Conservation (phyloP, 2,329 filamentous ascomycete species). For the Dactylellina sp. region DNA sequence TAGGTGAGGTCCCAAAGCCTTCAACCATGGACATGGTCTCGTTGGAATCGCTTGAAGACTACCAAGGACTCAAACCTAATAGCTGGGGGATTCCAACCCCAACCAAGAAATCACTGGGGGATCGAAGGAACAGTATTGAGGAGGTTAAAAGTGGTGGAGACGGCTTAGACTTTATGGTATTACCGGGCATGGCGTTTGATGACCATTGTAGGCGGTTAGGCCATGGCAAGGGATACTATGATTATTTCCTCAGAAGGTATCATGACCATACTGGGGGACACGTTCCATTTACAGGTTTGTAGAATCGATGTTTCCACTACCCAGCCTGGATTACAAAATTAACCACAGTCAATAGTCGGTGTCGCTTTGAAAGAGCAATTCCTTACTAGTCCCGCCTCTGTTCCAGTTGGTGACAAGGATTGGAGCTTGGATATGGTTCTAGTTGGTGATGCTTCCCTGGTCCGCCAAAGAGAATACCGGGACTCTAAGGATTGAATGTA, state of each 20-base stretch:
- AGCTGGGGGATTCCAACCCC: conserved; percentile 96
- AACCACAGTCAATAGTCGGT: conserved; percentile 66
- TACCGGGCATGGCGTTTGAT: conserved; percentile 95
- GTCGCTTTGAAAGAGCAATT: conserved; percentile 89
- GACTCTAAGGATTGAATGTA: conserved; percentile 1
- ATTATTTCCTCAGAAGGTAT: conserved; percentile 88
- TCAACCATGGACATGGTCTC: conserved; percentile 92
- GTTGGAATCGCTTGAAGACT: conserved; percentile 78
- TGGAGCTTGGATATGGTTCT: conserved; percentile 60
- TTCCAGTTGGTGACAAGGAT: conserved; percentile 68
- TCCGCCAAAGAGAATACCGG: conserved; percentile 49
- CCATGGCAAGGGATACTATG: conserved; percentile 97
- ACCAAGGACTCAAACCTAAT: conserved; percentile 79
- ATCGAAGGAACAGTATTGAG: conserved; percentile 71
- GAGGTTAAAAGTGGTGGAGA: conserved; percentile 59
- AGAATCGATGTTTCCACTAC: conserved; percentile 52
- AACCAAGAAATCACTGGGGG: conserved; percentile 72
- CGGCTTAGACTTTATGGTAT: conserved; percentile 83
- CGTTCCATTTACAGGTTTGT: conserved; percentile 71
- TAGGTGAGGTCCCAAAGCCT: conserved; percentile 34
- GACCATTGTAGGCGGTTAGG: conserved; percentile 79
- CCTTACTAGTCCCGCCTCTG: conserved; percentile 69
- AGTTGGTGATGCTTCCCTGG: conserved; percentile 59
- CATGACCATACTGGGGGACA: conserved; percentile 64
- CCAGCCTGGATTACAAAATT: conserved; percentile 65